A percentile compares a stretch with the other conserved stretches of the same genome.
Conservation (phyloP, 192 early-diverging fungal species). For the Podila minutissima region DNA sequence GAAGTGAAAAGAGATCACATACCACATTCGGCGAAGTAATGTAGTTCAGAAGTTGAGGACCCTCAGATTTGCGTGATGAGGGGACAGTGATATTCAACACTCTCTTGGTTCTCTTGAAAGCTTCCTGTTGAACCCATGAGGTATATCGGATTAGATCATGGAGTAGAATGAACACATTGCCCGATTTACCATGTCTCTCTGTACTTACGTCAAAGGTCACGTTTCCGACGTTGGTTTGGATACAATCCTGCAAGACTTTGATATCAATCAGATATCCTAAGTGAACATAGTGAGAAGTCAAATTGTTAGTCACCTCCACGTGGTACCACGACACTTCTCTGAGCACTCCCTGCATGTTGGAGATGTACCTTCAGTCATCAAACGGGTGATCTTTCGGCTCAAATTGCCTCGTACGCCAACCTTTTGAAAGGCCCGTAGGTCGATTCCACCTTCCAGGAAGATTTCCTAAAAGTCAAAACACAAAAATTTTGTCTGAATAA, state of each 20-base stretch:
- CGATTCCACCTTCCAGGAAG: constrained; percentile 62
- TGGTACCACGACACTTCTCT: not conserved
- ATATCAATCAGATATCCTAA: constrained; percentile 79
- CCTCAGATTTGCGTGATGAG: constrained; percentile 76
- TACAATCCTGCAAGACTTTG: constrained; percentile 78
- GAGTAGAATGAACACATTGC: no score
- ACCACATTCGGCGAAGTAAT: constrained; percentile 83
- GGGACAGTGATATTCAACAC: constrained; percentile 84
- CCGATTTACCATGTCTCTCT: no score
- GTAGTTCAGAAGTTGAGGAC: constrained; percentile 79
- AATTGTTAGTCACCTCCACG: not conserved
- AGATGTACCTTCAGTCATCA: constrained; percentile 71
- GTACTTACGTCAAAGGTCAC: constrained; percentile 67
- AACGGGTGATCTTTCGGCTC: constrained; percentile 69
- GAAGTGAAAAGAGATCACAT: constrained; percentile 24
- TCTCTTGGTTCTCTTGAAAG: constrained; percentile 70
- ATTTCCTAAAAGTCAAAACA: constrained; percentile 7
- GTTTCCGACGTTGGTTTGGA: constrained; percentile 76
- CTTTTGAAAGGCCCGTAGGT: constrained; percentile 72
- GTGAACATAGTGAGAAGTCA: not conserved
- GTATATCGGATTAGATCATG: not conserved
- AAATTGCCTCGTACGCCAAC: constrained; percentile 66
- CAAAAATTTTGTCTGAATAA: not conserved
- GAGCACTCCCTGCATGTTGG: not conserved
- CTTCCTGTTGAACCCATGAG: constrained; percentile 60